Evolutionary conservation across 148 eudicot species (phyloP).

Genomic region (Gaultheria prostrata): DNA sequence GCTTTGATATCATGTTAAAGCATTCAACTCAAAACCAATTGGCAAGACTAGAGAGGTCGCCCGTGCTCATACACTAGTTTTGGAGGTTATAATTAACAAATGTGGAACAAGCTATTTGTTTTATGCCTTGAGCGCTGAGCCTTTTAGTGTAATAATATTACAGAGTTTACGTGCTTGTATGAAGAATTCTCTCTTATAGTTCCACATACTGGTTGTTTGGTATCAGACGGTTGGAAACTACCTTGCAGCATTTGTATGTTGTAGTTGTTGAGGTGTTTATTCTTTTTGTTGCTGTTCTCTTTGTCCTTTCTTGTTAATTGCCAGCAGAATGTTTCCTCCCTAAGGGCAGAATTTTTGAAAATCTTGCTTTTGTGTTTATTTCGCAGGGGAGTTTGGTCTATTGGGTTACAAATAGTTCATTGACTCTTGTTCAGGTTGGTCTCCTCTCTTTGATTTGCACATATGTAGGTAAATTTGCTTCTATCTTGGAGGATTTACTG

Average conservation of each 20-base stretch:
- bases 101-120: not conserved
- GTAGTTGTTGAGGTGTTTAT: not conserved
- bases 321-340: slow-evolving; percentile 2
- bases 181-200: not conserved
- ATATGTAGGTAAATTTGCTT: not conserved
- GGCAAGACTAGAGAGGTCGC: too few species aligned
- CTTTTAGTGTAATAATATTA: not conserved
- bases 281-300: not conserved
- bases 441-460: not conserved
- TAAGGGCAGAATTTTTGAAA: not conserved
- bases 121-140: not conserved
- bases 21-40: too few species aligned
- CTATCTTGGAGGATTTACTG: not conserved
- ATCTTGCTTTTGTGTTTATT: slow-evolving; percentile 18
- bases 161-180: not conserved
- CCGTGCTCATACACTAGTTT: too few species aligned
- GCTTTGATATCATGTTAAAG: too few species aligned
- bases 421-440: slow-evolving; percentile 68
- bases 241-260: not conserved
- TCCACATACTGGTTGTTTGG: not conserved
- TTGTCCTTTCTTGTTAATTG: not conserved
- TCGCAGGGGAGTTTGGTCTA: slow-evolving; percentile 83
- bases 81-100: too few species aligned
- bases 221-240: not conserved
- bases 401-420: slow-evolving; percentile 71